phyloP scores from a whole-genome alignment of 2,329 filamentous ascomycete genomes.

The Sporothrix variecibatus region DNA sequence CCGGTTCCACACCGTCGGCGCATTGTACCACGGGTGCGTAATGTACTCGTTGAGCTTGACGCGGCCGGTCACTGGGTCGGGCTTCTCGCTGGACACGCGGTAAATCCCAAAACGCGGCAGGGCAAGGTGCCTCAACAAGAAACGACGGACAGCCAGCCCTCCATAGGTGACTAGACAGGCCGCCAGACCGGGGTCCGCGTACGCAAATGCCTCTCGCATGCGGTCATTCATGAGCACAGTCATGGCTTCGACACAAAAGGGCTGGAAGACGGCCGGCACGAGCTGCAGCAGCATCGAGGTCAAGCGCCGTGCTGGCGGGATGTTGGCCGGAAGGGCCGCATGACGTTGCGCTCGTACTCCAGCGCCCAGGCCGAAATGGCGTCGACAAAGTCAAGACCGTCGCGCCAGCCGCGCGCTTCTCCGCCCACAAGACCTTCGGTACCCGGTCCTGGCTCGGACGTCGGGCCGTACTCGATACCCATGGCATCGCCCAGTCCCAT shows the following conservation, averaged over 20 bases:
- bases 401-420: conserved; percentile 44
- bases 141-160: conserved; percentile 54
- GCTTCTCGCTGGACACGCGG: conserved; percentile 43
- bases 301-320: conserved; percentile 58
- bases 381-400: conserved; percentile 55
- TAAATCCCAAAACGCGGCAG: conserved; percentile 57
- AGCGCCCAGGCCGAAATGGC: conserved; percentile 52
- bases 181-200: conserved; percentile 46
- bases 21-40: conserved; percentile 66
- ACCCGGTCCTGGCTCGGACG: background rate
- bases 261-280: conserved; percentile 50
- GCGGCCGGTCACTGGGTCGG: conserved; percentile 56
- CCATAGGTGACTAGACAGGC: conserved; percentile 46
- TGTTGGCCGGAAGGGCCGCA: conserved; percentile 57
- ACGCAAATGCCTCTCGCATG: conserved; percentile 64
- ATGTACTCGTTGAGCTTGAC: conserved; percentile 55
- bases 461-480: conserved; percentile 55
- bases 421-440: conserved; percentile 41
- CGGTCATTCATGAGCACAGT: conserved; percentile 64
- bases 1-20: conserved; percentile 60
- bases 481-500: conserved; percentile 70
- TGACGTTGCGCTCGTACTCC: conserved; percentile 59
- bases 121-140: conserved; percentile 58
- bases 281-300: conserved; percentile 61
- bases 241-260: conserved; percentile 53